Base-by-base conservation (phyloP, 805 yeast genomes). In the Schizosaccharomyces lindneri region DNA sequence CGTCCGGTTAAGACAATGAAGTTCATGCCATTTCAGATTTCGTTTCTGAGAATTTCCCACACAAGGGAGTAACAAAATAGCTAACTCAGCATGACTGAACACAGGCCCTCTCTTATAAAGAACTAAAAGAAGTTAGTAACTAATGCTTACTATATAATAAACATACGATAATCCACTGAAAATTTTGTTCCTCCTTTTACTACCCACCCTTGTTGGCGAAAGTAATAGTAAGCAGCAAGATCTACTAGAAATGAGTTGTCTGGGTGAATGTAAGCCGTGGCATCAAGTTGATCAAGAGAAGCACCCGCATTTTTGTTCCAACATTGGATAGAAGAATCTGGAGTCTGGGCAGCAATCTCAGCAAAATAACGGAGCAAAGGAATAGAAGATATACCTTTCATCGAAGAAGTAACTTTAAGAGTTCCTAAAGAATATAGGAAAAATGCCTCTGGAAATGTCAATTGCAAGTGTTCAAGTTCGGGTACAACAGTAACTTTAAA, bases 71-170 rank as follows among this genome's bases (percentile, higher is more conserved):
- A 85, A 73, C 59, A 78, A 68, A 2, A 87, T 73, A 5, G 90
- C 86, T 70, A 80, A 86, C 69, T 88, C 95, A 0, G 98, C 97
- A 70, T 93, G 99, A 61, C 84, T 81, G 70, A 89, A 87, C 1
- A 97, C 97, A 7, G 97, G 98, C 0, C 99, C 99, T 63, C 90
- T 75, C 62, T 83, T 81, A 70, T 93, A 93, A 4, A 93, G 74
- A 7, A 93, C 57, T 51, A 51, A 24, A 24, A 19, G 6, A 7
- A 17, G 51, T 46, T 46, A 46, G 27, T 7, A 24, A 24, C n/a
- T 17, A 3, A 24, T 29, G 1, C 13, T 17, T 9, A 6, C 17
- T 24, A 19, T 9, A 19, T 1, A 51, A 21, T 48, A 6, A 24
- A 51, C 57, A 7, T 51, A 51, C 57, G 72, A 70, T 75, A 84